A percentile compares a stretch with the other conserved stretches of the same genome.
These are phyloP conservation scores for Aspergillus sp. DNA, from an alignment of 2,329 filamentous ascomycete species.

Conservation along the genomic window DNA sequence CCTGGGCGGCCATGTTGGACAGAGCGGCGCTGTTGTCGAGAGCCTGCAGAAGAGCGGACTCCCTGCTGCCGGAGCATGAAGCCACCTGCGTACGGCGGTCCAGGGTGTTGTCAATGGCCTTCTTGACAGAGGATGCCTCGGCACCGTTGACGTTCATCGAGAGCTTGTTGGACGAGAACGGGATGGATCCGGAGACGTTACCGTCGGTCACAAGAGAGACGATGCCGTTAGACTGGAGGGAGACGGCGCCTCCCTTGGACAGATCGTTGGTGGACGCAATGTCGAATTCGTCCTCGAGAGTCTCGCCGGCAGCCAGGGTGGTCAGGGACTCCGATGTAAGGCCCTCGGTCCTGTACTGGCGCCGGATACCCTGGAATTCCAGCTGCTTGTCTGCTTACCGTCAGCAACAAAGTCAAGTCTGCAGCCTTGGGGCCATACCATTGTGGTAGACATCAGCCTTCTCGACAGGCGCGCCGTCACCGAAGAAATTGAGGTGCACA, in stretches of 20 bases:
- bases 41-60: conserved; percentile 40
- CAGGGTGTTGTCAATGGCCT: conserved; percentile 33
- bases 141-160: conserved; percentile 48
- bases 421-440: conserved; percentile 10
- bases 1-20: conserved; percentile 42
- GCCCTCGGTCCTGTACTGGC: conserved; percentile 15
- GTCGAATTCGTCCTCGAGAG: conserved; percentile 24
- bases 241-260: conserved; percentile 44
- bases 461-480: conserved; percentile 24
- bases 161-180: conserved; percentile 52
- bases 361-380: conserved; percentile 24
- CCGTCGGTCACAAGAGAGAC: conserved; percentile 47
- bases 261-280: conserved; percentile 34
- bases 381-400: conserved; percentile 12
- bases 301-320: conserved; percentile 19
- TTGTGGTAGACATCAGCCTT: conserved; percentile 26
- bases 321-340: conserved; percentile 22
- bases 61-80: conserved; percentile 45
- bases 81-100: conserved; percentile 42
- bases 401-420: neutral
- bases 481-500: conserved; percentile 29
- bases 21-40: conserved; percentile 42
- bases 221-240: conserved; percentile 47
- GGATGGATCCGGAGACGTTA: conserved; percentile 45
- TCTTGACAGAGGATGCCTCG: conserved; percentile 43